Evolutionary conservation across 441 rosid genomes (phyloP), one percentile per base, ranked within the genome.

Genomic region (Pelargonium myrrhifolium): DNA sequence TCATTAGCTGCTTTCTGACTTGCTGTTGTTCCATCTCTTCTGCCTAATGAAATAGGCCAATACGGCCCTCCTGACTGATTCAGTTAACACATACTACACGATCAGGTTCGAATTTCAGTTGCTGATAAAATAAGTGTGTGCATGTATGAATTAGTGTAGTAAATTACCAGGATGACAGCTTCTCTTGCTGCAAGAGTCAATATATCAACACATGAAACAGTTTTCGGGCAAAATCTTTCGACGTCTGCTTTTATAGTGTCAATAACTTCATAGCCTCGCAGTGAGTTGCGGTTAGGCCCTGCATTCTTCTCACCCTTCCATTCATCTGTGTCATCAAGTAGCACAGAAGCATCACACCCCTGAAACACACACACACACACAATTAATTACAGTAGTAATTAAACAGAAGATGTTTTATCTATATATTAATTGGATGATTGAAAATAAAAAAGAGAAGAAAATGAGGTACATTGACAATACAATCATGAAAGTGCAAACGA

Each of bases 401-500:
- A 31, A 31, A 31, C 35, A 31, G 4, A 31, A 31, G 6, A 31
- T 31, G 35, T 31, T 31, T 6, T 31, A 31, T 31, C 3, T 0
- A 31, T 31, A 31, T 31, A 31, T 31, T n/a, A n/a, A n/a, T n/a
- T n/a, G n/a, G n/a, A n/a, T n/a, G n/a, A n/a, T n/a, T n/a, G n/a
- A n/a, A n/a, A n/a, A n/a, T n/a, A n/a, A n/a, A n/a, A n/a, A n/a
- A n/a, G n/a, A n/a, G n/a, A n/a, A n/a, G n/a, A n/a, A n/a, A n/a
- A n/a, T n/a, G n/a, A n/a, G n/a, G n/a, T n/a, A n/a, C 91, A 70
- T 85, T 78, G n/a, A 86, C 89, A 51, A 88, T 74, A 71, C 91
- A 86, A 66, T 88, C 91, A 65, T 88, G 94, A 76, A 86, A 88
- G 70, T 88, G 90, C 70, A 88, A 88, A 40, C 89, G 74, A 67